Evolutionary conservation across 2,329 filamentous ascomycete genomes (phyloP).

Genomic region (Stemphylium vesicarium): DNA sequence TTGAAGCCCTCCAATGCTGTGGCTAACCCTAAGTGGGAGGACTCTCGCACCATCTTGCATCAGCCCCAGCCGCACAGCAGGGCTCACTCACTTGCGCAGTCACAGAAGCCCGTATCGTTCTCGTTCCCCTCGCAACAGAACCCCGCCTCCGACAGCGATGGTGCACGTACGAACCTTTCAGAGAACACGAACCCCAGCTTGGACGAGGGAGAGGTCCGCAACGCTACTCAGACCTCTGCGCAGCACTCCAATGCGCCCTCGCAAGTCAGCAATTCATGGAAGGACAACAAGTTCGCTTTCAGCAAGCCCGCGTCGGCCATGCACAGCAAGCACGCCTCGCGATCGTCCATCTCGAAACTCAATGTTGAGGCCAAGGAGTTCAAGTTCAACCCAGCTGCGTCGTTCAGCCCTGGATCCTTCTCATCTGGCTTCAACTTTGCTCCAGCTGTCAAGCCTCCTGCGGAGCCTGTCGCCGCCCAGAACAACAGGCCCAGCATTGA

Average conservation of each 20-base stretch:
- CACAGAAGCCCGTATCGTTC: slow-evolving; percentile 53
- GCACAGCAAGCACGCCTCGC: slow-evolving; percentile 67
- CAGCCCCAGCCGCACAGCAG: slow-evolving; percentile 77
- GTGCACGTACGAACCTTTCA: slow-evolving; percentile 49
- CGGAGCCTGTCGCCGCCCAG: slow-evolving; percentile 55
- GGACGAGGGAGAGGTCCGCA: slow-evolving; percentile 39
- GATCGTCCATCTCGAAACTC: slow-evolving; percentile 75
- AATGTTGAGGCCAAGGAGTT: slow-evolving; percentile 92
- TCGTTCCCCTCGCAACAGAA: slow-evolving; percentile 40
- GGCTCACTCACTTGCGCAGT: slow-evolving; percentile 73
- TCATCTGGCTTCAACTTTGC: slow-evolving; percentile 52
- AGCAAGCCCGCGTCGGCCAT: slow-evolving; percentile 40
- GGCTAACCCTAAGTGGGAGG: slow-evolving; percentile 43
- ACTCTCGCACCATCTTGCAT: slow-evolving; percentile 60
- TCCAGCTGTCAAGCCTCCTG: slow-evolving; percentile 51
- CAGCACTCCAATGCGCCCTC: slow-evolving; percentile 48
- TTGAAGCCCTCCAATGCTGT: slow-evolving; percentile 35
- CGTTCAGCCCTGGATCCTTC: slow-evolving; percentile 57
- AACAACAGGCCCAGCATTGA: slow-evolving; percentile 48
- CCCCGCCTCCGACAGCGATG: slow-evolving; percentile 49
- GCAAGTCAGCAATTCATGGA: slow-evolving; percentile 47
- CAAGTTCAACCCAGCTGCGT: slow-evolving; percentile 68
- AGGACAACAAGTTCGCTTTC: slow-evolving; percentile 44
- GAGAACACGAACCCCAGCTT: slow-evolving; percentile 49
- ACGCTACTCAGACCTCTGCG: slow-evolving; percentile 28